Percentiles rank a stretch among this genome's conserved stretches.
Conservation (phyloP, 441 rosid species). For the Erysimum cheiri region DNA sequence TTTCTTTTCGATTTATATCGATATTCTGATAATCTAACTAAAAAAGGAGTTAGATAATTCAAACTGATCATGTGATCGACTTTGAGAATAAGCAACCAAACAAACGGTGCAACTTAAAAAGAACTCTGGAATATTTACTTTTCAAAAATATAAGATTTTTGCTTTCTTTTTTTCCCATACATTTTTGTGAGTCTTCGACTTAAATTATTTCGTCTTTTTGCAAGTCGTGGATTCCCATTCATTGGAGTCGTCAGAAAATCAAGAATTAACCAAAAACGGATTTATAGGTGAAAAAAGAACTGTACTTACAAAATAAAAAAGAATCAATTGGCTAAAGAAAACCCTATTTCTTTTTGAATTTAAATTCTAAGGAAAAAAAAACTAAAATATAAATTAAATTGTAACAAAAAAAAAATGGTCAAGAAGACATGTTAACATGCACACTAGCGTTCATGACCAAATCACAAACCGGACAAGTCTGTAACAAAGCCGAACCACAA, state of each 20-base stretch:
- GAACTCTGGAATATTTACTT: constrained; percentile 10
- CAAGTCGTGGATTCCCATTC: constrained; percentile 3
- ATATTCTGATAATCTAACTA: constrained; percentile 1
- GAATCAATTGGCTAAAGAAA: not conserved
- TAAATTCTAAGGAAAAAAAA: not conserved
- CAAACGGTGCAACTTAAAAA: constrained; percentile 33
- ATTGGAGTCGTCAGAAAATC: constrained; percentile 1
- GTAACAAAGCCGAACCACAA: constrained; percentile 72
- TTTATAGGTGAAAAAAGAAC: not conserved
- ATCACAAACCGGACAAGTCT: constrained; percentile 70
- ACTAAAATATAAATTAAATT: constrained; percentile 3
- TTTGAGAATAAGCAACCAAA: constrained; percentile 25
- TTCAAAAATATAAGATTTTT: not conserved
- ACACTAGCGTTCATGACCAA: constrained; percentile 65
- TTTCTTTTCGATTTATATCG: not conserved
- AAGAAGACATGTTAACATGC: constrained; percentile 82
- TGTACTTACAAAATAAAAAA: constrained; percentile 20
- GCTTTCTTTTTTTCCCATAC: not conserved
- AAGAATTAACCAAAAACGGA: constrained; percentile 4
- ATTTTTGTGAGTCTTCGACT: not conserved
- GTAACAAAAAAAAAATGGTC: constrained; percentile 21
- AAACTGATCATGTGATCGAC: constrained; percentile 12
- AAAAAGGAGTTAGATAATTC: constrained; percentile 18
- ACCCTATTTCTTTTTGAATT: constrained; percentile 10
- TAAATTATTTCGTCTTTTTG: not conserved